These are phyloP conservation scores for Puccinia novopanici DNA, from an alignment of 1,284 basidiomycete species.

Conservation along the genomic window DNA sequence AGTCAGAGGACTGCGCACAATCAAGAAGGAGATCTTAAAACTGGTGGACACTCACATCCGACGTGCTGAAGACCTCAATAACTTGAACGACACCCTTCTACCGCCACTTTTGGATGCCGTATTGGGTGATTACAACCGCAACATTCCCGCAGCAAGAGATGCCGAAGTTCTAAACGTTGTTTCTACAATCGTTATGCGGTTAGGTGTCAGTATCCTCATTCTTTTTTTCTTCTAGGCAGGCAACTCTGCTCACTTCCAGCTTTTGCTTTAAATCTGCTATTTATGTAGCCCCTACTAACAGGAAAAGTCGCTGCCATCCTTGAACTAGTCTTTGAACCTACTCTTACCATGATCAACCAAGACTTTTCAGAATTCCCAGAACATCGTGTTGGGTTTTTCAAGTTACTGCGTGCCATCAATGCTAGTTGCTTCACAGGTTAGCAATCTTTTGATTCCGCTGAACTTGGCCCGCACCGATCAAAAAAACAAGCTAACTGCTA, in stretches of 20 bases:
- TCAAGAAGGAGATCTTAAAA: slow-evolving; percentile 98
- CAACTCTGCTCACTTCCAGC: neutral
- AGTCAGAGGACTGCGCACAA: slow-evolving; percentile 88
- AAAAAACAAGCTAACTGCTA: neutral
- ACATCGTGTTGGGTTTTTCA: slow-evolving; percentile 96
- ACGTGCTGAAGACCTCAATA: slow-evolving; percentile 92
- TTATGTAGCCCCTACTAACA: slow-evolving; percentile 69
- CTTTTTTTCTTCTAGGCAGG: neutral
- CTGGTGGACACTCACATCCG: slow-evolving; percentile 94
- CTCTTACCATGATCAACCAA: slow-evolving; percentile 98
- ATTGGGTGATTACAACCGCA: slow-evolving; percentile 91
- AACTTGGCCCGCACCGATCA: neutral
- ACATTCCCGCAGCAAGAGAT: slow-evolving; percentile 89
- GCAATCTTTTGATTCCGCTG: neutral
- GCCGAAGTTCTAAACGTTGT: slow-evolving; percentile 98
- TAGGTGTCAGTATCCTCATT: slow-evolving; percentile 63
- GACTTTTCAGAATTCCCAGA: slow-evolving; percentile 98
- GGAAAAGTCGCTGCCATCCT: slow-evolving; percentile 95
- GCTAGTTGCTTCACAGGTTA: slow-evolving; percentile 70
- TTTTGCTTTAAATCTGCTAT: neutral
- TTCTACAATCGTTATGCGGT: slow-evolving; percentile 87
- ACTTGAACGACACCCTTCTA: slow-evolving; percentile 87
- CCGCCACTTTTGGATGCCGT: slow-evolving; percentile 95
- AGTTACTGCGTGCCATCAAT: slow-evolving; percentile 89
- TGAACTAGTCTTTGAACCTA: slow-evolving; percentile 96